Evolutionary conservation across 2,329 filamentous ascomycete species (phyloP).

Genomic region (Fusarium musae): DNA sequence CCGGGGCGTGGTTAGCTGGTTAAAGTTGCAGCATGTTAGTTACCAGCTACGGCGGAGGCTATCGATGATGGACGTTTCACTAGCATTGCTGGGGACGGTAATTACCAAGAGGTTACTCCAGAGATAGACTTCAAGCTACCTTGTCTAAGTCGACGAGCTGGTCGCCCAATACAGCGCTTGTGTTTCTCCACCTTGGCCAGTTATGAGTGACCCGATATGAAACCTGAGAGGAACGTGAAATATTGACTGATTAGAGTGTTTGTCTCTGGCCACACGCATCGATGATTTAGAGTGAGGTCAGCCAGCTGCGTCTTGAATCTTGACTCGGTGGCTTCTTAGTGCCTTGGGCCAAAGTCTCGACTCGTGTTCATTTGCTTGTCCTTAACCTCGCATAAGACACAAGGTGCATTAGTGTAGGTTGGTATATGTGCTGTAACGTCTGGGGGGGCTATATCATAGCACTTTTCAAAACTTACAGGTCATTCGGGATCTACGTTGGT

Average conservation of each 20-base stretch:
- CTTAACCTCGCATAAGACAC: slow-evolving; percentile 21
- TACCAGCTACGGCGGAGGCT: not conserved
- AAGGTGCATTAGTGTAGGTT: slow-evolving; percentile 19
- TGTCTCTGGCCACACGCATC: slow-evolving; percentile 22
- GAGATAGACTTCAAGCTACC: slow-evolving; percentile 4
- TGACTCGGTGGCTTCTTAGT: slow-evolving; percentile 6
- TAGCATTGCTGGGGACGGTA: slow-evolving; percentile 9
- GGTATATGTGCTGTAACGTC: slow-evolving; percentile 18
- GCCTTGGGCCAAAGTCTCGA: slow-evolving; percentile 1
- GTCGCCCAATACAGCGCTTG: slow-evolving; percentile 1
- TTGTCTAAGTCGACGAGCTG: slow-evolving; percentile 4
- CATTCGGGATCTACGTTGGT: slow-evolving; percentile 30
- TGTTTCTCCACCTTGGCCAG: slow-evolving; percentile 29
- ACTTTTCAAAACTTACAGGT: slow-evolving; percentile 27
- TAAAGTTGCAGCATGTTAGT: not conserved
- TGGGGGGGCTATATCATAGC: slow-evolving; percentile 9
- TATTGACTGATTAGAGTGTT: slow-evolving; percentile 12
- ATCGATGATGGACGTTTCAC: slow-evolving; percentile 13
- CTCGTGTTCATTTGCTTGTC: slow-evolving; percentile 20
- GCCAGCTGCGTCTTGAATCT: slow-evolving; percentile 10
- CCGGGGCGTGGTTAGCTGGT: slow-evolving; percentile 20
- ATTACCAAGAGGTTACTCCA: slow-evolving; percentile 1
- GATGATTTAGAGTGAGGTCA: slow-evolving; percentile 27
- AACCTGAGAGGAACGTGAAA: slow-evolving; percentile 37
- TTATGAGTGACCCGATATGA: slow-evolving; percentile 29